Conservation (phyloP, 192 early-diverging fungal species). For the Oehlia diaphana region DNA sequence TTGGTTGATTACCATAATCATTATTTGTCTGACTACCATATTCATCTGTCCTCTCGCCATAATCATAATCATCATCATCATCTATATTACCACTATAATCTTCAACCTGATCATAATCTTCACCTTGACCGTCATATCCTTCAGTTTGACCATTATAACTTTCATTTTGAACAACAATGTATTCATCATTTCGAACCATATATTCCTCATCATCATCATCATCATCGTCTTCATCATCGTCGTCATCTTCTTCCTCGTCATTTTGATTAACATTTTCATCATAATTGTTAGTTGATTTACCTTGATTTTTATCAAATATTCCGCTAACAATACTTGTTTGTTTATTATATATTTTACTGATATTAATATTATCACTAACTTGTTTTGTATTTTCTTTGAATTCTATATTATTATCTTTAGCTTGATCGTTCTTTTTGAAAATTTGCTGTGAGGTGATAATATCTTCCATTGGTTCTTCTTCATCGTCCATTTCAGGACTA, state of each 20-base stretch:
- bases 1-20: background rate
- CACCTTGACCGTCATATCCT: background rate
- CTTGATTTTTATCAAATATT: background rate
- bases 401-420: background rate
- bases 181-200: conserved; percentile 12
- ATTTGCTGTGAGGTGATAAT: background rate
- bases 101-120: background rate
- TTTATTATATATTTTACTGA: background rate
- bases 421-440: background rate
- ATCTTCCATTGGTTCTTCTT: background rate
- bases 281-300: background rate
- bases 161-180: background rate
- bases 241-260: background rate
- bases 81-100: background rate
- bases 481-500: conserved; percentile 8
- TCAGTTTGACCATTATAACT: background rate
- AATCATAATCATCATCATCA: background rate
- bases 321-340: background rate
- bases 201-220: conserved; percentile 14
- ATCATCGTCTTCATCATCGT: background rate
- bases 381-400: conserved; percentile 10
- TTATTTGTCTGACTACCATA: background rate
- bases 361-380: conserved; percentile 9
- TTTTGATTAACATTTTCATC: background rate
- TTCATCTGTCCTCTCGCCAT: background rate